phyloP scores from a whole-genome alignment of 345 rosid species.

The Odontarrhena argentea region DNA sequence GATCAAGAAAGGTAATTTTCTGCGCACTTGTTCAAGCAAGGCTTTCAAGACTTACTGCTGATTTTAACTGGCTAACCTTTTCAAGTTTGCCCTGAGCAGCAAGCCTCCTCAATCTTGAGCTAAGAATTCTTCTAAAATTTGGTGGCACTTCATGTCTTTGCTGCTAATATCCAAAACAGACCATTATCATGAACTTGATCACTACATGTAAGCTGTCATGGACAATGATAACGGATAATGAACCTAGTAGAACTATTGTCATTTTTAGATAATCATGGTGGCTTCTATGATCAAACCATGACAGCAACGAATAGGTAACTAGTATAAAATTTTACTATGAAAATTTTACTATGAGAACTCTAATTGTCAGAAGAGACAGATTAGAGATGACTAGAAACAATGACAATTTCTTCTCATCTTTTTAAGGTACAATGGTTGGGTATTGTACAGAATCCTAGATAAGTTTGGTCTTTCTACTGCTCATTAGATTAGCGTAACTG shows the following conservation, averaged over 20 bases:
- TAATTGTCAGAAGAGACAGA: not conserved
- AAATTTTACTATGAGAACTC: conserved; percentile 9
- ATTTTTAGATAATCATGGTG: not conserved
- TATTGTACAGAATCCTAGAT: conserved; percentile 7
- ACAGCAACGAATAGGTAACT: not conserved
- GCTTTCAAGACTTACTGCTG: conserved; percentile 39
- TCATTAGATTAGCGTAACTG: conserved; percentile 4
- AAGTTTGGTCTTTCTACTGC: not conserved
- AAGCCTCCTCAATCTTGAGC: conserved; percentile 76
- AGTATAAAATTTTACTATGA: conserved; percentile 1
- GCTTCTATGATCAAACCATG: conserved; percentile 7
- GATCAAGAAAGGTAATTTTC: conserved; percentile 10
- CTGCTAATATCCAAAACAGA: conserved; percentile 44
- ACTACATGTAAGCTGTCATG: conserved; percentile 12
- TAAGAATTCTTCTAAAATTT: conserved; percentile 61
- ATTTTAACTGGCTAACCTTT: conserved; percentile 55
- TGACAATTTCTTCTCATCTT: conserved; percentile 12
- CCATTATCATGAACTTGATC: conserved; percentile 22
- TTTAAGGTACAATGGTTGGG: conserved; percentile 13
- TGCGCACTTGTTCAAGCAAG: conserved; percentile 31
- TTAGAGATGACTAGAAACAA: conserved; percentile 19
- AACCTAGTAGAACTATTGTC: conserved; percentile 9
- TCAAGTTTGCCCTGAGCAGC: conserved; percentile 69
- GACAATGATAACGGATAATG: not conserved
- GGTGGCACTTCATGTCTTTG: conserved; percentile 61